Evolutionary conservation across 2,329 filamentous ascomycete genomes (phyloP).

Genomic region (Fusarium virguliforme): DNA sequence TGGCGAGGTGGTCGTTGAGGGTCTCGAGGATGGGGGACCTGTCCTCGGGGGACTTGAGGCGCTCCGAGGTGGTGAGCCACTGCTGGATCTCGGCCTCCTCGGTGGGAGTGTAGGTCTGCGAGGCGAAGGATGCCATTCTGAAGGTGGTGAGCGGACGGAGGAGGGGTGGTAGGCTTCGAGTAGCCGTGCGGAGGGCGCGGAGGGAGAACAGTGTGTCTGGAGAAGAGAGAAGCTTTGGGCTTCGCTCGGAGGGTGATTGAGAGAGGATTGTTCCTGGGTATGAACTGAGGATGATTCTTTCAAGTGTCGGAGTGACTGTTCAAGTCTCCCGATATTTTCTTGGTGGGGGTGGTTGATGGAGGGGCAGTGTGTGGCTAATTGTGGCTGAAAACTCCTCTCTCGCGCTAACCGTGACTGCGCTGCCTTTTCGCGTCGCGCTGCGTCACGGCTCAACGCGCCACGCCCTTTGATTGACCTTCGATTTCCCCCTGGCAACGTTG

Average conservation of each 20-base stretch:
- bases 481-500: constrained; percentile 26
- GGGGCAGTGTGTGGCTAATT: constrained; percentile 42
- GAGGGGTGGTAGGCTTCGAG: constrained; percentile 55
- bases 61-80: constrained; percentile 86
- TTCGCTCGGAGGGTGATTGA: constrained; percentile 40
- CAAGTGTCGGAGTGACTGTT: constrained; percentile 27
- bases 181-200: constrained; percentile 54
- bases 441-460: constrained; percentile 48
- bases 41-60: constrained; percentile 72
- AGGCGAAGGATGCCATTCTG: constrained; percentile 77
- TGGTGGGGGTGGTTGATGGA: constrained; percentile 47
- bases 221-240: constrained; percentile 48
- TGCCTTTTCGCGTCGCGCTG: constrained; percentile 55
- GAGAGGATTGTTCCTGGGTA: constrained; percentile 13
- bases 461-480: constrained; percentile 19
- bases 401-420: constrained; percentile 56
- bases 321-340: constrained; percentile 40
- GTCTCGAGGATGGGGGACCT: constrained; percentile 80
- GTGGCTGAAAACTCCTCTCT: constrained; percentile 29
- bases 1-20: constrained; percentile 89
- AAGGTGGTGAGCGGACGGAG: constrained; percentile 48
- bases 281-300: constrained; percentile 6
- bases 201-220: constrained; percentile 62
- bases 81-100: constrained; percentile 91
- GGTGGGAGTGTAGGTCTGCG: constrained; percentile 79